Base-by-base conservation (phyloP, 352 stramenopile species). In the Globisporangium recalcitrans region DNA sequence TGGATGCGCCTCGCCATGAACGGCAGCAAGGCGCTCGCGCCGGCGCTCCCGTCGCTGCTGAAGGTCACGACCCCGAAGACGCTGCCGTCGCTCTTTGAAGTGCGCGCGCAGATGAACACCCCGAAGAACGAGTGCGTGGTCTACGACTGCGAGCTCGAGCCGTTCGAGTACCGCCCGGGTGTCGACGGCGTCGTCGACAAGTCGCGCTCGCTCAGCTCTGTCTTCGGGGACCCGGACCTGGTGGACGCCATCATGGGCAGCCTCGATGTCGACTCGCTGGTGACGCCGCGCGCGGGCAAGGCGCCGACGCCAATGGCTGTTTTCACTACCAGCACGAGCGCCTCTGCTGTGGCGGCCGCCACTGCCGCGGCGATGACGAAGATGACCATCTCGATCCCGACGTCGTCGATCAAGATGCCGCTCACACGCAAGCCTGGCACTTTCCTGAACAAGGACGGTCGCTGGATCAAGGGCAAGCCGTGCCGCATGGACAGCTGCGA, bases 391-490 rank as follows among this genome's bases (percentile, higher is more conserved):
- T 71, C 68, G 29, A 44, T 71, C 36, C 62, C 69, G n/a, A 67
- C 68, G 42, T 61, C 52, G 16, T 29, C 63, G 26, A 60, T 69
- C 51, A 56, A 65, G 52, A 68, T 73, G 36, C 71, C 80, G 31
- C 82, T 77, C 52, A 67, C 82, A 10, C 81, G 83, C 60, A 88
- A 89, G 55, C 81, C 83, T 3, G 83, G 83, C 29, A 93, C 83
- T n/a, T 93, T 93, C 68, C 70, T 93, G 11, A 93, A 93, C 70
- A 93, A 93, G 76, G 83, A 93, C 63, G 83, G 83, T n/a, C 83
- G 83, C 2, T 93, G 83, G 83, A 92, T 92, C 72, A 92, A 92
- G 71, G 83, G 83, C 70, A 93, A 93, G 66, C 81, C 80, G 9
- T 93, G 83, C 67, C 78, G 77, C 53, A 82, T 86, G 65, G 72